phyloP scores from a whole-genome alignment of 2,329 filamentous ascomycete genomes.

The Ceratocystis ficicola region DNA sequence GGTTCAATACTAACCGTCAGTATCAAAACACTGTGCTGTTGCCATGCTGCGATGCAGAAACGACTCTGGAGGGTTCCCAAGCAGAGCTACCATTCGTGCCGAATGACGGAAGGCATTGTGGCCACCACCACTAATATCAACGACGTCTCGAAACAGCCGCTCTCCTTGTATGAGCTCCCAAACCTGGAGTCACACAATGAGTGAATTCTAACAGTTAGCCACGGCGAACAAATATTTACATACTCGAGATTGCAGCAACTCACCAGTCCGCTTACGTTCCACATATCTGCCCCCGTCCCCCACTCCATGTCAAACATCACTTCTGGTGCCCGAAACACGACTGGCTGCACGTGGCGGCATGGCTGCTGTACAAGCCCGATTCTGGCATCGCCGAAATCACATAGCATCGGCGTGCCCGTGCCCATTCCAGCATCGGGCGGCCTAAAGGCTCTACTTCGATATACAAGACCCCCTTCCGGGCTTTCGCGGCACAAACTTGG shows the following conservation, averaged over 20 bases:
- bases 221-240: not conserved
- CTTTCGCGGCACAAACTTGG: constrained; percentile 7
- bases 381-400: constrained; percentile 20
- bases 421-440: constrained; percentile 7
- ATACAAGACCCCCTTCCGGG: not conserved
- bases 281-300: constrained; percentile 20
- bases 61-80: constrained; percentile 13
- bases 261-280: constrained; percentile 19
- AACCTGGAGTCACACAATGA: not conserved
- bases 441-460: constrained; percentile 14
- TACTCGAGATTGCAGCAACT: not conserved
- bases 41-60: constrained; percentile 13
- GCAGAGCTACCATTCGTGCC: constrained; percentile 21
- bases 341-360: constrained; percentile 15
- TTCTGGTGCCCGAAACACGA: constrained; percentile 19
- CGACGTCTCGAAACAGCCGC: constrained; percentile 14
- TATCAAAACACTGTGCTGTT: constrained; percentile 18
- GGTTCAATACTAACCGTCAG: constrained; percentile 14
- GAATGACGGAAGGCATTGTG: constrained; percentile 20
- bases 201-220: not conserved
- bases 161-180: constrained; percentile 20
- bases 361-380: constrained; percentile 17
- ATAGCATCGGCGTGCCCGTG: constrained; percentile 13
- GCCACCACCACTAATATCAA: constrained; percentile 10
- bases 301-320: constrained; percentile 20